These are phyloP conservation scores for Mortierella sp. DNA, from an alignment of 371 early-diverging fungal species.

Conservation along the genomic window DNA sequence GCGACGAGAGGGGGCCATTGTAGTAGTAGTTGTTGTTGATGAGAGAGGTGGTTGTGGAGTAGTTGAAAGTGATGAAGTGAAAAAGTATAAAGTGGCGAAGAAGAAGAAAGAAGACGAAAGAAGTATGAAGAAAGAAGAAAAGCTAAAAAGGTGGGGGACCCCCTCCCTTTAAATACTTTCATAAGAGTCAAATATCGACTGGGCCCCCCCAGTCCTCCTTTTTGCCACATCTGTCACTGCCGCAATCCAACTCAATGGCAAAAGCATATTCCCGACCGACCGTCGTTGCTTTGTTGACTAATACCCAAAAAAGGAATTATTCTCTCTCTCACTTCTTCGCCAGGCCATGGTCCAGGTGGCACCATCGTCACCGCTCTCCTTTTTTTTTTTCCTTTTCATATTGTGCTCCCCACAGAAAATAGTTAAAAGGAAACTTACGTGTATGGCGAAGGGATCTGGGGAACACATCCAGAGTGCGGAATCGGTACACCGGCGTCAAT, in stretches of 20 bases:
- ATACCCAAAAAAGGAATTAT: neutral
- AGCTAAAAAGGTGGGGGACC: neutral
- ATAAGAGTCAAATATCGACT: neutral
- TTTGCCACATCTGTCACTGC: neutral
- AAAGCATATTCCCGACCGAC: neutral
- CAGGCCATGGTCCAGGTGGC: neutral
- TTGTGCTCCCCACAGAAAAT: neutral
- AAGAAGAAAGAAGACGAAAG: neutral
- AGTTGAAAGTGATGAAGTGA: neutral
- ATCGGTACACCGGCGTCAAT: neutral
- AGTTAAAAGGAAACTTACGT: neutral
- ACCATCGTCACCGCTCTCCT: neutral
- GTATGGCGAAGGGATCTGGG: neutral
- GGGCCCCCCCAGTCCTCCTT: neutral
- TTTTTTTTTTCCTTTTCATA: neutral
- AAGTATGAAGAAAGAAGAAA: neutral
- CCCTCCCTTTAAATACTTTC: neutral
- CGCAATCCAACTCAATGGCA: neutral
- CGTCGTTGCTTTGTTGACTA: neutral
- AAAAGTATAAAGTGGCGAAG: neutral
- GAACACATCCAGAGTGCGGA: neutral
- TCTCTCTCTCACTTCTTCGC: neutral
- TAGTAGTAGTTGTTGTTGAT: neutral
- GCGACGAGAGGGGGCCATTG: constrained; percentile 42
- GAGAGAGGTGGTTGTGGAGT: neutral